A percentile compares a stretch with the other conserved stretches of the same genome.
Evolutionary conservation across 2,329 filamentous ascomycete species (phyloP).

Genomic region (Ceratocystis ficicola): DNA sequence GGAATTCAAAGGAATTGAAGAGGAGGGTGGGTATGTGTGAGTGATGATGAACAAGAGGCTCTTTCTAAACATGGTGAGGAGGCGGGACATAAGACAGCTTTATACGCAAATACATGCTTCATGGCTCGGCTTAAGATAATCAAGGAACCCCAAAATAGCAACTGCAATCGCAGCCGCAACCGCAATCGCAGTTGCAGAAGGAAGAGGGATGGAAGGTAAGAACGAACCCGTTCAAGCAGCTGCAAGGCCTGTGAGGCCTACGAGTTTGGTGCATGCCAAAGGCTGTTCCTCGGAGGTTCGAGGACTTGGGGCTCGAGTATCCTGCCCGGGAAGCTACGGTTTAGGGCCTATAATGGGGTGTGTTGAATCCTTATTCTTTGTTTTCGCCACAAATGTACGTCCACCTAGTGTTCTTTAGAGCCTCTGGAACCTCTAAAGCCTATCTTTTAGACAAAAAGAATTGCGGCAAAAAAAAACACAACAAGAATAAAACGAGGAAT

Average conservation of each 20-base stretch:
- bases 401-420: neutral
- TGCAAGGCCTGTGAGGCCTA: no score
- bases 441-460: neutral
- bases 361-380: neutral
- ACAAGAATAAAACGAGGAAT: neutral
- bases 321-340: neutral
- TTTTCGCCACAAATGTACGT: conserved; percentile 1
- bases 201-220: no score
- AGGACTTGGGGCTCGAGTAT: neutral
- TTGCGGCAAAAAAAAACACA: neutral
- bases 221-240: no score
- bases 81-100: conserved; percentile 10
- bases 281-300: conserved; percentile 2
- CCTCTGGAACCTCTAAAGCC: neutral
- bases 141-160: conserved; percentile 2
- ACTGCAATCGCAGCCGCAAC: conserved; percentile 3
- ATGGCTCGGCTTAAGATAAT: conserved; percentile 2
- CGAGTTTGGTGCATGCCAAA: neutral
- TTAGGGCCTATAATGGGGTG: conserved; percentile 1
- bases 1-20: neutral
- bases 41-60: neutral
- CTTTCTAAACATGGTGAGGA: neutral
- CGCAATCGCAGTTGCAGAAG: neutral
- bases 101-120: conserved; percentile 11
- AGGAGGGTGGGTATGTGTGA: neutral